Percentiles rank a stretch among this genome's conserved stretches.
phyloP scores from a whole-genome alignment of 805 yeast species.

The Starmerella khaoyaiensis region DNA sequence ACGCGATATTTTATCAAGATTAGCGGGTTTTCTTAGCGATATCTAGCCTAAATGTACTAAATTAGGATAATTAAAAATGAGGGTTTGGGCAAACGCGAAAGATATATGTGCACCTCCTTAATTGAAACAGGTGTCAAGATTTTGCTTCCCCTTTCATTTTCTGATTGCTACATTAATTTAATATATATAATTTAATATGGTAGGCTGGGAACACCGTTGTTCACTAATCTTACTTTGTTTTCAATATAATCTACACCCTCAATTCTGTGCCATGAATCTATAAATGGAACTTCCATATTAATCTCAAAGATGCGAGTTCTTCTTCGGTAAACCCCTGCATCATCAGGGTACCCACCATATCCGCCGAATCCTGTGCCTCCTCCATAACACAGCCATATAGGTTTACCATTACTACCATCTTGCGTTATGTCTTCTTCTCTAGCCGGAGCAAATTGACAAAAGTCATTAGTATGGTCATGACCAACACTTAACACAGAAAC shows the following conservation, averaged over 20 bases:
- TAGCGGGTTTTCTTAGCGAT: too few species aligned
- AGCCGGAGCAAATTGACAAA: slow-evolving; percentile 45
- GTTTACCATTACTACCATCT: slow-evolving; percentile 23
- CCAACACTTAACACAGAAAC: slow-evolving; percentile 72
- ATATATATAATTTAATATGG: not conserved
- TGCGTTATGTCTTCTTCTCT: slow-evolving; percentile 4
- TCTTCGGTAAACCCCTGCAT: slow-evolving; percentile 49
- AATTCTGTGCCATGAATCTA: slow-evolving; percentile 61
- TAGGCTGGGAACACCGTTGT: slow-evolving; percentile 29
- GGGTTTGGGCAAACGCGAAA: too few species aligned
- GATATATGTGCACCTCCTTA: too few species aligned
- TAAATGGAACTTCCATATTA: slow-evolving; percentile 37
- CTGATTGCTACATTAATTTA: not conserved
- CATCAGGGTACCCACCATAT: slow-evolving; percentile 61
- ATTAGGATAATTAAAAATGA: too few species aligned
- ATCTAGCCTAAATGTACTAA: too few species aligned
- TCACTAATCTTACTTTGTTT: slow-evolving; percentile 42
- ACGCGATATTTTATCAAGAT: too few species aligned
- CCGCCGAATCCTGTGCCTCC: slow-evolving; percentile 95
- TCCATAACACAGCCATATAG: slow-evolving; percentile 80
- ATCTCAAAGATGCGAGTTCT: slow-evolving; percentile 62
- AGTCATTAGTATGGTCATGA: slow-evolving; percentile 93
- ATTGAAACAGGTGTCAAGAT: too few species aligned
- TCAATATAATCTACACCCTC: slow-evolving; percentile 39
- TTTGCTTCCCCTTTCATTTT: too few species aligned